phyloP scores from a whole-genome alignment of 768 basidiomycete genomes.

The Kwoniella dendrophila region DNA sequence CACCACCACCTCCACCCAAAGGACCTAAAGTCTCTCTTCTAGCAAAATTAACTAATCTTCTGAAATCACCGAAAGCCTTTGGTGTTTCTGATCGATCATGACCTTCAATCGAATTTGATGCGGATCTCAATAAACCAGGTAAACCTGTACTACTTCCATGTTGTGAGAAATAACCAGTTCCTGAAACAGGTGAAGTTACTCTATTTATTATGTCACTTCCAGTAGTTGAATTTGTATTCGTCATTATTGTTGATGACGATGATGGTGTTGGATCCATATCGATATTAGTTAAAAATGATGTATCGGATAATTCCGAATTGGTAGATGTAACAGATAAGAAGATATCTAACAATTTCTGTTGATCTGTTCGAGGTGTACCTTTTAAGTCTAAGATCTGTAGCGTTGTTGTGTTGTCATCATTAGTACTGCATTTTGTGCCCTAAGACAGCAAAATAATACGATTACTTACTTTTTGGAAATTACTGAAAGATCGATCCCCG shows the following conservation, averaged over 20 bases:
- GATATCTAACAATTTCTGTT: slow-evolving; percentile 85
- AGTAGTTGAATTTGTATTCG: background rate
- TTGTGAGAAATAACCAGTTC: slow-evolving; percentile 64
- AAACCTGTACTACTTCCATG: slow-evolving; percentile 60
- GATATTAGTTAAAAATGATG: slow-evolving; percentile 87
- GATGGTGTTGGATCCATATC: slow-evolving; percentile 81
- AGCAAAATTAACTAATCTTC: slow-evolving; percentile 86
- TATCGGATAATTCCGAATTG: slow-evolving; percentile 79
- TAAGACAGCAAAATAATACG: background rate
- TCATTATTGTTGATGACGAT: too few species aligned
- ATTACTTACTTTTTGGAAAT: slow-evolving; percentile 86
- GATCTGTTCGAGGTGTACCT: slow-evolving; percentile 80
- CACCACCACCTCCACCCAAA: too few species aligned
- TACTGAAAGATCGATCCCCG: slow-evolving; percentile 90
- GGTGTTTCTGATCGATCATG: slow-evolving; percentile 61
- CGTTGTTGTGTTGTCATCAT: too few species aligned
- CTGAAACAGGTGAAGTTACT: slow-evolving; percentile 41
- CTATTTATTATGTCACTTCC: slow-evolving; percentile 17
- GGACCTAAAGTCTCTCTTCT: slow-evolving; percentile 63
- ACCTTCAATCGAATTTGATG: slow-evolving; percentile 61
- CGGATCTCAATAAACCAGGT: slow-evolving; percentile 57
- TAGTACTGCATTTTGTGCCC: too few species aligned
- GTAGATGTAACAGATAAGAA: slow-evolving; percentile 93
- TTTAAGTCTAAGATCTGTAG: slow-evolving; percentile 89
- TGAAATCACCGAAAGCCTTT: slow-evolving; percentile 85